phyloP scores from a whole-genome alignment of 179 eudicot species.

The Sideroxylon spinosum region DNA sequence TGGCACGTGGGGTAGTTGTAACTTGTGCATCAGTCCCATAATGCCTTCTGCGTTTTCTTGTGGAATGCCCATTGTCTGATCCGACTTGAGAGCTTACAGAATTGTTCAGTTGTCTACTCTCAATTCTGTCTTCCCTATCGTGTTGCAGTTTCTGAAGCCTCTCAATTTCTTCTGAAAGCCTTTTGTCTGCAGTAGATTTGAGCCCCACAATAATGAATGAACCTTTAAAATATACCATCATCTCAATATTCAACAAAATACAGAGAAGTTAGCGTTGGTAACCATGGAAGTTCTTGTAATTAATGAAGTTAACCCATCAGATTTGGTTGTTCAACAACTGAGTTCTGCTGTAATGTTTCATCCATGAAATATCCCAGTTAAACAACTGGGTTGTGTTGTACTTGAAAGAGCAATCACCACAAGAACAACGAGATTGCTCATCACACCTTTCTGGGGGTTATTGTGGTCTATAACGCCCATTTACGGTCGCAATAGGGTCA shows the following conservation, averaged over 20 bases:
- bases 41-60: constrained; percentile 50
- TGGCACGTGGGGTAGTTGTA: constrained; percentile 18
- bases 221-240: not conserved
- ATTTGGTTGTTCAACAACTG: not conserved
- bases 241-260: not conserved
- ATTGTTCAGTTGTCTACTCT: constrained; percentile 21
- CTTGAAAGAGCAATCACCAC: not conserved
- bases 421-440: too few species aligned
- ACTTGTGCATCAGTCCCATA: constrained; percentile 23
- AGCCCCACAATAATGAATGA: constrained; percentile 7
- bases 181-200: constrained; percentile 40
- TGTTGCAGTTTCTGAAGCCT: constrained; percentile 35
- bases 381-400: not conserved
- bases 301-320: not conserved
- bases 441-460: too few species aligned
- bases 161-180: constrained; percentile 55
- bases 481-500: not conserved
- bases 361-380: not conserved
- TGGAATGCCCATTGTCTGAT: constrained; percentile 25
- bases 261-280: not conserved
- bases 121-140: constrained; percentile 31
- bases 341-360: not conserved
- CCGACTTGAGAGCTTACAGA: constrained; percentile 28
- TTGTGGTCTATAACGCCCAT: too few species aligned
- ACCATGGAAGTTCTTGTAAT: not conserved